Evolutionary conservation across 2,329 filamentous ascomycete species (phyloP).

Genomic region (Fusarium metavorans): DNA sequence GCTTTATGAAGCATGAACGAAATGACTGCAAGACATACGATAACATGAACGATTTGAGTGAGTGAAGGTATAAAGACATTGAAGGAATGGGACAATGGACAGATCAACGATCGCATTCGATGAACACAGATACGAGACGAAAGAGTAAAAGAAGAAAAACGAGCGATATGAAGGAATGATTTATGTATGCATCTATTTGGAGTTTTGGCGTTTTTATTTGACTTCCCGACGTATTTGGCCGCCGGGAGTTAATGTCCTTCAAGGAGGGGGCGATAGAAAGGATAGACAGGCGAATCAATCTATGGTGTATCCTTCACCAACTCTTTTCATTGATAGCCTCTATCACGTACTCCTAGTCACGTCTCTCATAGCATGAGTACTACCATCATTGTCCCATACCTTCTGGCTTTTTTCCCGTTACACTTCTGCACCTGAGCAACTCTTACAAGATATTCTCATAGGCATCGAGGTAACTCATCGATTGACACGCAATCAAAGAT

Average conservation of each 20-base stretch:
- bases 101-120: not conserved
- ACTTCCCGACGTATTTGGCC: not conserved
- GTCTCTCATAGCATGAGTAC: rapidly evolving
- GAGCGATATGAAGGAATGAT: not conserved
- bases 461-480: not conserved
- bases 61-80: not conserved
- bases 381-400: not conserved
- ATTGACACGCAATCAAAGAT: not conserved
- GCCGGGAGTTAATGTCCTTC: not conserved
- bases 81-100: not conserved
- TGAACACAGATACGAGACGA: not conserved
- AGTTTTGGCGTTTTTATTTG: not conserved
- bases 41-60: constrained; percentile 11
- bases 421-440: not conserved
- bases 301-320: not conserved
- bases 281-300: not conserved
- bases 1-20: constrained; percentile 8
- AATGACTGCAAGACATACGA: constrained; percentile 8
- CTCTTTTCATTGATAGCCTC: not conserved
- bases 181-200: not conserved
- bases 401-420: not conserved
- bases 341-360: rapidly evolving
- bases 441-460: not conserved
- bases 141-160: not conserved
- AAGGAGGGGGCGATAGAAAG: not conserved